Evolutionary conservation across 768 basidiomycete species (phyloP), one percentile per base, ranked within the genome.

Genomic region (Sistotremastrum niveocremeum): DNA sequence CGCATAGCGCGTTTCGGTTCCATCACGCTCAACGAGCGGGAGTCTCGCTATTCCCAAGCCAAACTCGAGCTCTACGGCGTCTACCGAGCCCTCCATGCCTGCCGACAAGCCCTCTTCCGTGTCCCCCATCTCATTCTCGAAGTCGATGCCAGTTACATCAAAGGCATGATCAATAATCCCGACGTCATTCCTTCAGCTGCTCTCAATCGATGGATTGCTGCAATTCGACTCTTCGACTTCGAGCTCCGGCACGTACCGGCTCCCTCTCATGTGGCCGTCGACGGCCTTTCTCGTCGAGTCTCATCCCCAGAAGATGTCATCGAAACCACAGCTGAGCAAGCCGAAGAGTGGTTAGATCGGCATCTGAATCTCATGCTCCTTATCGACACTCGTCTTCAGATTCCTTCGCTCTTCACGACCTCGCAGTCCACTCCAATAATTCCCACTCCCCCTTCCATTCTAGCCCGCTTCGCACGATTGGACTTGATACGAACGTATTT

Each of bases 1-100:
- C 54, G 56, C 11, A 66, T 58, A 31, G 54, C 58, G 0, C 51
- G 56, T 0, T 73, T 71, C 39, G 58, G 66, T 0, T 72, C 65
- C 0, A 65, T 72, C 1, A 52, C 61, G 0, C 54, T 69, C 28
- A 67, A 66, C 35, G 58, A 50, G 0, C 51, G 50, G 3, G 57
- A 62, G 35, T 20, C 41, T 1, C 6, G 44, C 0, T 57, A 56
- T 37, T 56, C 53, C 0, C 60, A 59, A 35, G 47, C 58, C 1
- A 62, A 62, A 36, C 33, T 62, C 3, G 54, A 60, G 37, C 49
- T 60, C 1, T 62, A 60, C 41, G 56, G 60, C 1, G 46, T 60
- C 0, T 59, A 42, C 40, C 49, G 47, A 9, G 2, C 42, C 9
- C 30, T 28, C 41, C 7, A 7, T 7, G 6, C 32, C 46, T 4